A percentile compares a stretch with the other conserved stretches of the same genome.
Evolutionary conservation across 2,329 filamentous ascomycete species (phyloP).

Genomic region (Aspergillus aculeatinus): DNA sequence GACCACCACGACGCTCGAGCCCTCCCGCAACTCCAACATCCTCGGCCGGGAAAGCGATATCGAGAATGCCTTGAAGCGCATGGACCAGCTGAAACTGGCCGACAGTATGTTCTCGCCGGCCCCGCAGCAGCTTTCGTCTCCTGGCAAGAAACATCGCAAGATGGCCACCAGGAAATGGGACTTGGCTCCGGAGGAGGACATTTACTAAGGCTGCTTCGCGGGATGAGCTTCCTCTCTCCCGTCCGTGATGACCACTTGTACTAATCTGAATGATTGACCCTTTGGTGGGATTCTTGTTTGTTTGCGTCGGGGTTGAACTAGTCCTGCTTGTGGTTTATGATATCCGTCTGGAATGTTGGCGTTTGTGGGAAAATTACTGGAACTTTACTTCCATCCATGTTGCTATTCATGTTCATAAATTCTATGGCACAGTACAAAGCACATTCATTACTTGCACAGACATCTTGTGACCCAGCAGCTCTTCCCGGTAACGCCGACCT

Average conservation of each 20-base stretch:
- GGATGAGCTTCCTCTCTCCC: no score
- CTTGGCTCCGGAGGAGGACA: conserved; percentile 44
- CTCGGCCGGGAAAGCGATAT: conserved; percentile 41
- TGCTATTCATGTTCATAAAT: no score
- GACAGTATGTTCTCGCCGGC: conserved; percentile 33
- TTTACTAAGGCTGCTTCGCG: conserved; percentile 14
- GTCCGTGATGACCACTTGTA: no score
- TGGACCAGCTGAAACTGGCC: conserved; percentile 41
- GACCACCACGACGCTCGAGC: conserved; percentile 21
- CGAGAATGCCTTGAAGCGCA: conserved; percentile 39
- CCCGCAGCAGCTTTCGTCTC: conserved; percentile 25
- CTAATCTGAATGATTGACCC: not conserved
- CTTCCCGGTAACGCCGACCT: not conserved
- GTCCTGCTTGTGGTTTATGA: not conserved
- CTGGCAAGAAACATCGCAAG: conserved; percentile 44
- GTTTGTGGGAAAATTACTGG: not conserved
- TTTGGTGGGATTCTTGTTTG: not conserved
- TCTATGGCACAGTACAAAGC: not conserved
- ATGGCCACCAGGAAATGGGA: conserved; percentile 50
- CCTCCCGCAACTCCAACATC: conserved; percentile 30
- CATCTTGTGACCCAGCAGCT: not conserved
- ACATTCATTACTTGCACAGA: not conserved
- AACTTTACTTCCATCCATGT: not conserved
- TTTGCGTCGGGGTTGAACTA: not conserved
- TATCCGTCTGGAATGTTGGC: not conserved